These are phyloP conservation scores for Huiozyma naganishii DNA, from an alignment of 805 yeast species.

Conservation along the genomic window DNA sequence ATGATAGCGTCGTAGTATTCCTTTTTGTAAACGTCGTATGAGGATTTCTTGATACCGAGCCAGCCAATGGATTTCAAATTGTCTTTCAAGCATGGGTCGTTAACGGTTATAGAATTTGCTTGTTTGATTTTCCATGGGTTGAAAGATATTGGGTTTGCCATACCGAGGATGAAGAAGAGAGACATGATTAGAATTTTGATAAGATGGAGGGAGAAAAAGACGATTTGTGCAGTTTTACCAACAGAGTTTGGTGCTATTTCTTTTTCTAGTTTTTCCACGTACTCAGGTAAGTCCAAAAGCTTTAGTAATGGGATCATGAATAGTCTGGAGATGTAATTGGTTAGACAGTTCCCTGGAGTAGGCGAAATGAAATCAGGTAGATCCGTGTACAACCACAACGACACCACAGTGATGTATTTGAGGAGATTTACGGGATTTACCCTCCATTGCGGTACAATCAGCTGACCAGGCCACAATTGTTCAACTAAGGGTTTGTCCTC, in stretches of 20 bases:
- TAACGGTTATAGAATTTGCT: constrained; percentile 19
- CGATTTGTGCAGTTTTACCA: constrained; percentile 40
- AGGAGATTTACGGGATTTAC: constrained; percentile 2
- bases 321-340: constrained; percentile 40
- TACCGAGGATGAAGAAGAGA: constrained; percentile 52
- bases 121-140: constrained; percentile 27
- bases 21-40: constrained; percentile 58
- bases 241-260: constrained; percentile 36
- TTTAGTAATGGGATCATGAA: constrained; percentile 20
- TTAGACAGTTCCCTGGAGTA: constrained; percentile 79
- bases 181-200: constrained; percentile 49
- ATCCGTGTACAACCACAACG: constrained; percentile 82
- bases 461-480: constrained; percentile 81
- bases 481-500: constrained; percentile 44
- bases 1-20: constrained; percentile 53
- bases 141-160: constrained; percentile 61
- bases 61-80: constrained; percentile 65
- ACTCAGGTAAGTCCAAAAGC: constrained; percentile 29
- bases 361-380: constrained; percentile 81
- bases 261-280: constrained; percentile 38
- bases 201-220: constrained; percentile 63
- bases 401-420: constrained; percentile 16
- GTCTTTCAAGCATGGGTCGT: constrained; percentile 24
- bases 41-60: constrained; percentile 77
- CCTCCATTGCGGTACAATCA: constrained; percentile 34